Conservation (phyloP, 768 basidiomycete genomes). For the Serendipita sp. region DNA sequence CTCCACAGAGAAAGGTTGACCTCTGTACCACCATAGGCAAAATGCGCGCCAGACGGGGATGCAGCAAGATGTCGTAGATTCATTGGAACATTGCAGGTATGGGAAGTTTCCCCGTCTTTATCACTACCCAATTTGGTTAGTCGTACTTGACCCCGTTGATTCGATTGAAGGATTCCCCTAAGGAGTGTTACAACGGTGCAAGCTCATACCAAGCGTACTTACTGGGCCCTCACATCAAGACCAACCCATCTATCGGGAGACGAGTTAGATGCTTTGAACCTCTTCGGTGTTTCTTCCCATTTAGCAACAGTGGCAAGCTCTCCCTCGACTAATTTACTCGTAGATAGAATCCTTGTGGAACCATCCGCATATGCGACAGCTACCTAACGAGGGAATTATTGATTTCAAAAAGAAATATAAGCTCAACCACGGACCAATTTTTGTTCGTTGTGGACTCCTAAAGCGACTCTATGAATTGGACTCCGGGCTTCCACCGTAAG, state of each 20-base stretch:
- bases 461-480: background rate
- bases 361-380: constrained; percentile 51
- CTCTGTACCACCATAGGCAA: constrained; percentile 76
- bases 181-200: background rate
- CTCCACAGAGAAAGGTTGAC: constrained; percentile 75
- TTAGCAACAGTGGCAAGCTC: constrained; percentile 23
- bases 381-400: constrained; percentile 26
- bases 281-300: constrained; percentile 43
- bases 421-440: constrained; percentile 7
- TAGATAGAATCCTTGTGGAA: constrained; percentile 26
- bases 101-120: constrained; percentile 13
- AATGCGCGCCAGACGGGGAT: constrained; percentile 46
- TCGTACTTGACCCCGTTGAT: constrained; percentile 58
- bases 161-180: constrained; percentile 48
- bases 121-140: constrained; percentile 21
- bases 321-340: constrained; percentile 25
- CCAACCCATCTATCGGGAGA: constrained; percentile 45
- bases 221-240: constrained; percentile 36
- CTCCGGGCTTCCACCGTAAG: background rate
- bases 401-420: background rate
- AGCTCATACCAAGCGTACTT: constrained; percentile 12
- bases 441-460: constrained; percentile 1
- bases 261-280: constrained; percentile 24
- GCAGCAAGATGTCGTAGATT: constrained; percentile 31
- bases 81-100: constrained; percentile 8